phyloP scores from a whole-genome alignment of 148 eudicot species.

The Amaranthus palmeri region DNA sequence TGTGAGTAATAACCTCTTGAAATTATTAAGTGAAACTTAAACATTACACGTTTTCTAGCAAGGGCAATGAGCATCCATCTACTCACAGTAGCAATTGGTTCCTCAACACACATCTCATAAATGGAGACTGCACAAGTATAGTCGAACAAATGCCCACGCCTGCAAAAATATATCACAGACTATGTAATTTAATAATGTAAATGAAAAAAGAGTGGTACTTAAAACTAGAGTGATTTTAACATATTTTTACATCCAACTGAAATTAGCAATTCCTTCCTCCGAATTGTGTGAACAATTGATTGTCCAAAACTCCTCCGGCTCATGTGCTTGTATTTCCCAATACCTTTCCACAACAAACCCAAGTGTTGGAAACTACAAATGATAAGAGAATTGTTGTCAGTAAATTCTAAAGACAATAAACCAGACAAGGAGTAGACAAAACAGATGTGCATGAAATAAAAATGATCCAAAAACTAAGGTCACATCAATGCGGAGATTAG shows the following conservation, averaged over 20 bases:
- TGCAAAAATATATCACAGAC: slow-evolving; percentile 27
- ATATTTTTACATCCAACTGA: slow-evolving; percentile 73
- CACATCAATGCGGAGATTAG: background rate
- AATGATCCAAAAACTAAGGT: background rate
- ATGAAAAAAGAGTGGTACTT: background rate
- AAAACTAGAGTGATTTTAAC: slow-evolving; percentile 10
- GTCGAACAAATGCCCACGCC: slow-evolving; percentile 96
- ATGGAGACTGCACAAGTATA: slow-evolving; percentile 74
- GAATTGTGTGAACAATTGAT: slow-evolving; percentile 83
- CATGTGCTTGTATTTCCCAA: slow-evolving; percentile 94
- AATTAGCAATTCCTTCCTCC: slow-evolving; percentile 67
- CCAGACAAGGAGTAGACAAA: slow-evolving; percentile 1
- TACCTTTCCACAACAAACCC: slow-evolving; percentile 96
- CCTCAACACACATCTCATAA: slow-evolving; percentile 94
- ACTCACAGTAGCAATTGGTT: slow-evolving; percentile 89
- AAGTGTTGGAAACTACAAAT: slow-evolving; percentile 85
- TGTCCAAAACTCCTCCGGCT: slow-evolving; percentile 94
- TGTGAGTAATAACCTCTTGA: slow-evolving; percentile 10
- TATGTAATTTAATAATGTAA: background rate
- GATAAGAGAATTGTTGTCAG: slow-evolving; percentile 4
- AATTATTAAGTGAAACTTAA: slow-evolving; percentile 8
- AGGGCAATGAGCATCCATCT: background rate
- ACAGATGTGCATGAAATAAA: slow-evolving; percentile 1
- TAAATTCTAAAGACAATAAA: background rate
- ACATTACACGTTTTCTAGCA: background rate